phyloP scores from a whole-genome alignment of 176 grass and related monocot species.

The Oryza rufipogon region DNA sequence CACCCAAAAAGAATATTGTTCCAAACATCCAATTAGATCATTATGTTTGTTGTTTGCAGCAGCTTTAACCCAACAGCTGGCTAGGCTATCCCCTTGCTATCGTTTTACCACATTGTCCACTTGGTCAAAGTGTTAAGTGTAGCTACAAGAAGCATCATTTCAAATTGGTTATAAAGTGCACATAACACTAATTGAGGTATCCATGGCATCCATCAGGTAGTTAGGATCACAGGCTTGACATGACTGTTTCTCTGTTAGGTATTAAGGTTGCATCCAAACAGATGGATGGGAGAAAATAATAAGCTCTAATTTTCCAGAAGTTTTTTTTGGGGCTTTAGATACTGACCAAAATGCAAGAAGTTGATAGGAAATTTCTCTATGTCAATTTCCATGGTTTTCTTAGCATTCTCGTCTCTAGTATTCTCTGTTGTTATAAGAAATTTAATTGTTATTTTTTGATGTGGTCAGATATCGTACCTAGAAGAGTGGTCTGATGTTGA shows the following conservation, averaged over 20 bases:
- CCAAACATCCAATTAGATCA: too few species aligned
- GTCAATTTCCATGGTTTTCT: not conserved
- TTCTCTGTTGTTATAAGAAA: not conserved
- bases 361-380: not conserved
- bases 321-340: not conserved
- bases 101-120: not conserved
- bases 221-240: not conserved
- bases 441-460: conserved; percentile 24
- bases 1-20: too few species aligned
- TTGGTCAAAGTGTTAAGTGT: not conserved
- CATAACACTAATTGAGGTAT: not conserved
- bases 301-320: too few species aligned
- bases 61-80: not conserved
- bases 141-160: not conserved
- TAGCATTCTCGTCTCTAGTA: not conserved
- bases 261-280: not conserved
- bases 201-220: not conserved
- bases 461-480: conserved; percentile 60
- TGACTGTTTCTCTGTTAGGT: not conserved
- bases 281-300: not conserved
- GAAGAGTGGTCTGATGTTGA: conserved; percentile 73
- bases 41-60: too few species aligned
- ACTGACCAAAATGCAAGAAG: not conserved
- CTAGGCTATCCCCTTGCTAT: not conserved
- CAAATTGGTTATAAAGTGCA: not conserved